A percentile compares a stretch with the other conserved stretches of the same genome.
Conservation (phyloP, 768 basidiomycete species). For the Austroboletus festivus region DNA sequence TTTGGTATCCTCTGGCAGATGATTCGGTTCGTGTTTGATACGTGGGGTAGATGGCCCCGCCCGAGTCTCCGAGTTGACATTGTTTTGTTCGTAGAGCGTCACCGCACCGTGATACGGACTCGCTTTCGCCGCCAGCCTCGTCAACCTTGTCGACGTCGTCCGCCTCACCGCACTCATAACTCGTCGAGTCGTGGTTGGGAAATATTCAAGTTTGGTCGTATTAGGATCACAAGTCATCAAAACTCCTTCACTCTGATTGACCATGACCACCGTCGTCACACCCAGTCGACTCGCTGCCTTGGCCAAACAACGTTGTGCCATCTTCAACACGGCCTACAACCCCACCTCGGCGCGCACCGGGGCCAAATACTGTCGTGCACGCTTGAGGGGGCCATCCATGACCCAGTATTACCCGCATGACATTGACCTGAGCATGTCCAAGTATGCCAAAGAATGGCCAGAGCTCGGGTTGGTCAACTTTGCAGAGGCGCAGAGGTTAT, state of each 20-base stretch:
- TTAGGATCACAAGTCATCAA: no score
- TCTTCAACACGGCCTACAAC: constrained; percentile 90
- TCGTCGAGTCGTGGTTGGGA: not conserved
- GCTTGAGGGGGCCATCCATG: constrained; percentile 85
- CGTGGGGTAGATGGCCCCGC: constrained; percentile 19
- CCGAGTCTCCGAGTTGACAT: constrained; percentile 1
- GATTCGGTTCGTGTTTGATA: constrained; percentile 26
- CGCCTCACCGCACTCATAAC: constrained; percentile 24
- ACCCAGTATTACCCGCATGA: constrained; percentile 72
- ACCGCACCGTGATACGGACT: constrained; percentile 46
- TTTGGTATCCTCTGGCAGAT: not conserved
- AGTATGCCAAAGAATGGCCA: constrained; percentile 49
- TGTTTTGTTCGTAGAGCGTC: constrained; percentile 34
- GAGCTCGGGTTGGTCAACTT: constrained; percentile 61
- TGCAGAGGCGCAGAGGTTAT: constrained; percentile 62
- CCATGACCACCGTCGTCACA: constrained; percentile 36
- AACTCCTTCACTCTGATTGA: no score
- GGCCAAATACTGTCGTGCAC: constrained; percentile 83
- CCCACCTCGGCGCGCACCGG: constrained; percentile 79
- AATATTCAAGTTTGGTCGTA: no score
- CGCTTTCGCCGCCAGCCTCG: constrained; percentile 36
- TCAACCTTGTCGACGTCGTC: constrained; percentile 28
- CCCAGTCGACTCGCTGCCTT: constrained; percentile 59
- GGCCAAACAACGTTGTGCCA: constrained; percentile 57
- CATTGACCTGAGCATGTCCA: constrained; percentile 54